These are phyloP conservation scores for Catharanthus roseus DNA, from an alignment of 257 asterid species.

Conservation along the genomic window DNA sequence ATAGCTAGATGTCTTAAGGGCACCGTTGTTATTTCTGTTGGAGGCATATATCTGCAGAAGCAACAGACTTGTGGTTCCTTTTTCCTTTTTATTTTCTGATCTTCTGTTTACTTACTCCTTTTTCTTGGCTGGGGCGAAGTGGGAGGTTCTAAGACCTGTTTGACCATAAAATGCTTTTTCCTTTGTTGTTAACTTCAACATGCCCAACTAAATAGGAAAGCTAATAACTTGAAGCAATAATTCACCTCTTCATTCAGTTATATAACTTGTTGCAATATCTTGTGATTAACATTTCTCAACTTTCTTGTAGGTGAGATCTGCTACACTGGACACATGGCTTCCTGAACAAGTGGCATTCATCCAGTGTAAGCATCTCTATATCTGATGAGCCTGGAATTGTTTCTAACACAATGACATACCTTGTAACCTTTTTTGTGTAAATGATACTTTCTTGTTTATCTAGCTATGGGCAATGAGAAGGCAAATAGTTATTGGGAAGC, in stretches of 20 bases:
- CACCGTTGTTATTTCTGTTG: background rate
- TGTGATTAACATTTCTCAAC: conserved; percentile 14
- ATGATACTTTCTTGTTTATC: conserved; percentile 19
- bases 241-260: background rate
- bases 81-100: no score
- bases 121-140: background rate
- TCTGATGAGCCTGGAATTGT: conserved; percentile 4
- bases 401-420: conserved; percentile 9
- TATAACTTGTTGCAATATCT: conserved; percentile 7
- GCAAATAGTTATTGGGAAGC: conserved; percentile 98
- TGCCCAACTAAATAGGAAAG: background rate
- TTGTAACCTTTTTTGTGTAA: background rate
- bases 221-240: background rate
- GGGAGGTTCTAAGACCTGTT: background rate
- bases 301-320: conserved; percentile 82
- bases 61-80: no score
- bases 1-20: background rate
- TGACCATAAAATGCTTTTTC: background rate
- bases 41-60: no score
- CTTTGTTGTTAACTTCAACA: background rate
- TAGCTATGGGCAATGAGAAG: conserved; percentile 98
- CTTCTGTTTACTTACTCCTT: background rate
- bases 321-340: conserved; percentile 99
- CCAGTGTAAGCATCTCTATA: conserved; percentile 57
- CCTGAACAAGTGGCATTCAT: conserved; percentile 98